Percentiles rank a stretch among this genome's conserved stretches.
These are phyloP conservation scores for Vitis hybrid DNA, from an alignment of 177 flowering plant species.

Conservation along the genomic window DNA sequence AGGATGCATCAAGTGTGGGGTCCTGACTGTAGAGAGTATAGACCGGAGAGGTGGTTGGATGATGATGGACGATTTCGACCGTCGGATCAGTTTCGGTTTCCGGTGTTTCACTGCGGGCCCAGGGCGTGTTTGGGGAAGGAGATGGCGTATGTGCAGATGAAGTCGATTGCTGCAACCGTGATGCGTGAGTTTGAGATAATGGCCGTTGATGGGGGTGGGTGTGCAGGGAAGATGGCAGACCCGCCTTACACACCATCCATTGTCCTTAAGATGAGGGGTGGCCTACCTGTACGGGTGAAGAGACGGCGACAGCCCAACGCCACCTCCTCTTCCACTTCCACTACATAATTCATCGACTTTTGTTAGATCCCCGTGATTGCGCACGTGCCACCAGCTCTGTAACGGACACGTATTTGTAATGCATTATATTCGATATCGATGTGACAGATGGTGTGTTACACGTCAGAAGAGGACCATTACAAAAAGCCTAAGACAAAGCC, in stretches of 20 bases:
- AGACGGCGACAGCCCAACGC: slow-evolving; percentile 16
- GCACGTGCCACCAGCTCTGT: too few species aligned
- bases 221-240: slow-evolving; percentile 18
- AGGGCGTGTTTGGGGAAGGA: slow-evolving; percentile 57
- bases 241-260: slow-evolving; percentile 32
- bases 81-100: slow-evolving; percentile 31
- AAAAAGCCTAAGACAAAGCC: too few species aligned
- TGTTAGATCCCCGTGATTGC: too few species aligned
- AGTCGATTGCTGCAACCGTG: slow-evolving; percentile 40
- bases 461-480: too few species aligned
- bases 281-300: slow-evolving; percentile 32
- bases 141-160: slow-evolving; percentile 64
- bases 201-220: slow-evolving; percentile 29
- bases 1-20: slow-evolving; percentile 57
- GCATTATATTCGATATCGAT: too few species aligned
- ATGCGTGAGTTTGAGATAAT: slow-evolving; percentile 28
- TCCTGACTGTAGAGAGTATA: slow-evolving; percentile 35
- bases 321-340: too few species aligned
- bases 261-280: slow-evolving; percentile 45
- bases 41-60: slow-evolving; percentile 54
- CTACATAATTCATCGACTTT: too few species aligned
- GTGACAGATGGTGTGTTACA: too few species aligned
- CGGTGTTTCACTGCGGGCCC: slow-evolving; percentile 59
- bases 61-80: slow-evolving; percentile 22
- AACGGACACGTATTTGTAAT: too few species aligned